Evolutionary conservation across 78 protist species (phyloP).

Genomic region (Pigoraptor vietnamica): DNA sequence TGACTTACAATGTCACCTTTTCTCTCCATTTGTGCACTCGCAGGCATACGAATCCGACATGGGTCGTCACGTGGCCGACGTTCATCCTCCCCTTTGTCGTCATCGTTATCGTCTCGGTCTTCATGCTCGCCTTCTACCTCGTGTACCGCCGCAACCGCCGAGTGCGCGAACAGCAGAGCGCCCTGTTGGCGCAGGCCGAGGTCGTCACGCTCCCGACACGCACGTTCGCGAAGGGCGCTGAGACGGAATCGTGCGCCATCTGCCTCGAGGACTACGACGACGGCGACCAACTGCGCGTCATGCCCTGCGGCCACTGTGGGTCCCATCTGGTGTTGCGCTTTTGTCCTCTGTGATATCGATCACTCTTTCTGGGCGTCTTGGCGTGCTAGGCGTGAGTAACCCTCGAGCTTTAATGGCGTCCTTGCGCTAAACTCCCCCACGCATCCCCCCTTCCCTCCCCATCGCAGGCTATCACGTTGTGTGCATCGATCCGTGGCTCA

Average conservation of each 20-base stretch:
- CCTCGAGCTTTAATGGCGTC: too few relatives aligned
- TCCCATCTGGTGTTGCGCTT: too few relatives aligned
- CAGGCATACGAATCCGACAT: too few relatives aligned
- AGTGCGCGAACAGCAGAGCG: neutral
- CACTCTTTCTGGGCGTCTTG: too few relatives aligned
- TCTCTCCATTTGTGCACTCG: too few relatives aligned
- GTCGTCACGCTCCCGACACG: neutral
- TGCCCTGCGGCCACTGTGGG: conserved; percentile 30
- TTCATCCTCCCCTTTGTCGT: neutral
- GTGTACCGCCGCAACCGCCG: neutral
- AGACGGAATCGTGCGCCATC: neutral
- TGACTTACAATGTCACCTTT: too few relatives aligned
- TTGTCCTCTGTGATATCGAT: too few relatives aligned
- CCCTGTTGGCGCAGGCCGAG: neutral
- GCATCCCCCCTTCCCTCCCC: too few relatives aligned
- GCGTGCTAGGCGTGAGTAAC: too few relatives aligned
- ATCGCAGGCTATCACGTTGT: conserved; percentile 2
- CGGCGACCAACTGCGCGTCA: conserved; percentile 17
- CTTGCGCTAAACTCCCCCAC: too few relatives aligned
- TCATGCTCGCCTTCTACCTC: neutral
- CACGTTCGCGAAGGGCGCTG: neutral
- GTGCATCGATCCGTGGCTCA: conserved; percentile 16
- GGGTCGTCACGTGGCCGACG: neutral
- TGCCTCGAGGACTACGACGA: conserved; percentile 19
- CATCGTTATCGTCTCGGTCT: neutral